Evolutionary conservation across 305 asterid species (phyloP).

Genomic region (Striga hermonthica): DNA sequence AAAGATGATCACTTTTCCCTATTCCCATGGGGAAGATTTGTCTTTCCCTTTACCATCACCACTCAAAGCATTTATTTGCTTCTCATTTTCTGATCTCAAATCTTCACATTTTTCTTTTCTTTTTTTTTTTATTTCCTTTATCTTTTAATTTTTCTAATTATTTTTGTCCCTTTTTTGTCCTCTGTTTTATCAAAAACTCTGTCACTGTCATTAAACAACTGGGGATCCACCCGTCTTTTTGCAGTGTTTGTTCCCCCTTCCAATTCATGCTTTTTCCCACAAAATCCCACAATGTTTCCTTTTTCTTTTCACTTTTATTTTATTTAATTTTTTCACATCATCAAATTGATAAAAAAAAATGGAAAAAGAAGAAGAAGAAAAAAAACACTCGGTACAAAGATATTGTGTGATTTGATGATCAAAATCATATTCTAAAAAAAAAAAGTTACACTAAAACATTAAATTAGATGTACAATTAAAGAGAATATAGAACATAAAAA

Average conservation of each 20-base stretch:
- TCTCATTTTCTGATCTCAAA: slow-evolving; percentile 63
- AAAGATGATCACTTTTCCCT: slow-evolving; percentile 51
- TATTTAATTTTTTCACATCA: slow-evolving; percentile 27
- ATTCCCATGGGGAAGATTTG: slow-evolving; percentile 69
- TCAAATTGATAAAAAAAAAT: slow-evolving; percentile 31
- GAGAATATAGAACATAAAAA: slow-evolving; percentile 1
- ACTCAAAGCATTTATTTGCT: slow-evolving; percentile 33
- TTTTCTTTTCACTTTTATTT: neutral
- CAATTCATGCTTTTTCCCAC: slow-evolving; percentile 35
- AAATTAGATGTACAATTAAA: slow-evolving; percentile 25
- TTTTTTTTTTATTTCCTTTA: neutral
- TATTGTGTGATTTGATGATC: slow-evolving; percentile 28
- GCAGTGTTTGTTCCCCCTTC: slow-evolving; percentile 44
- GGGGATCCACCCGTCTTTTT: slow-evolving; percentile 65
- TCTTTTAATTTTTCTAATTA: slow-evolving; percentile 5
- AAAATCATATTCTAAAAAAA: slow-evolving; percentile 29
- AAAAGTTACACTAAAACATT: neutral
- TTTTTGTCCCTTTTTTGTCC: slow-evolving; percentile 20
- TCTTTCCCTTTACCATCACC: slow-evolving; percentile 39
- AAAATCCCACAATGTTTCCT: slow-evolving; percentile 18
- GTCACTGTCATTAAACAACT: slow-evolving; percentile 49
- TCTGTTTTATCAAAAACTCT: slow-evolving; percentile 46
- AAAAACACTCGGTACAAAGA: slow-evolving; percentile 28
- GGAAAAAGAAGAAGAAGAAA: slow-evolving; percentile 20
- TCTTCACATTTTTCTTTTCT: slow-evolving; percentile 38